Conservation (phyloP, 306 rosid species). For the Lablab purpureus region DNA sequence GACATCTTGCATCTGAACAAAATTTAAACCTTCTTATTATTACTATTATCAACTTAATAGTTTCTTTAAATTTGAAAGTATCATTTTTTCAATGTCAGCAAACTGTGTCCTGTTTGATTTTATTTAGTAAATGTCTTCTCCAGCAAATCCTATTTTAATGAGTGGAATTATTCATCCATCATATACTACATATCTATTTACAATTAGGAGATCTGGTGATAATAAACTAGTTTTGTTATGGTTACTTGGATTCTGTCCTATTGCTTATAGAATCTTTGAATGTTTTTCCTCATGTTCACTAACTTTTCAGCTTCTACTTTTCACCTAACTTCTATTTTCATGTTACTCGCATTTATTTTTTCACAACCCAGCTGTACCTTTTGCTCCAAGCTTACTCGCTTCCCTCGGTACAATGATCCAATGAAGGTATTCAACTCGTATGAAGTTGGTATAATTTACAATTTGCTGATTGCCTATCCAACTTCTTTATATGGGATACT, state of each 20-base stretch:
- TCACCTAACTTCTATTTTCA: slow-evolving; percentile 35
- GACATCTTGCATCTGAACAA: slow-evolving; percentile 38
- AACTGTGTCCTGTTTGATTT: slow-evolving; percentile 18
- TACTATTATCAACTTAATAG: slow-evolving; percentile 10
- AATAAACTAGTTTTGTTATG: slow-evolving; percentile 12
- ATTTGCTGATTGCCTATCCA: slow-evolving; percentile 20
- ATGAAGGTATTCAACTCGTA: slow-evolving; percentile 63
- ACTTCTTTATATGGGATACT: slow-evolving; percentile 20
- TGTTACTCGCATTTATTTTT: slow-evolving; percentile 40
- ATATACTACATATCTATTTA: slow-evolving; percentile 10
- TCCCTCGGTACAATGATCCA: slow-evolving; percentile 93
- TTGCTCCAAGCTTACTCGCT: slow-evolving; percentile 72
- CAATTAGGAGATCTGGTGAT: slow-evolving; percentile 16
- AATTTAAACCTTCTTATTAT: slow-evolving; percentile 7
- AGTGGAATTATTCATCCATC: slow-evolving; percentile 23
- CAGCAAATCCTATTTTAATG: slow-evolving; percentile 19
- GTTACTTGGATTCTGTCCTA: slow-evolving; percentile 9
- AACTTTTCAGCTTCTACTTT: slow-evolving; percentile 15
- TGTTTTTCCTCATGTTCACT: slow-evolving; percentile 22
- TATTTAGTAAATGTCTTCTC: slow-evolving; percentile 17
- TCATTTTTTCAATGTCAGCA: slow-evolving; percentile 18
- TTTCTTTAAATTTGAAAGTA: slow-evolving; percentile 21
- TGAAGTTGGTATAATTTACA: slow-evolving; percentile 7
- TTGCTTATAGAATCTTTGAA: slow-evolving; percentile 17
- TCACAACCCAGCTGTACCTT: slow-evolving; percentile 63